Evolutionary conservation across 805 yeast species (phyloP), one percentile per base, ranked within the genome.

Genomic region (Starmerella roubikii): DNA sequence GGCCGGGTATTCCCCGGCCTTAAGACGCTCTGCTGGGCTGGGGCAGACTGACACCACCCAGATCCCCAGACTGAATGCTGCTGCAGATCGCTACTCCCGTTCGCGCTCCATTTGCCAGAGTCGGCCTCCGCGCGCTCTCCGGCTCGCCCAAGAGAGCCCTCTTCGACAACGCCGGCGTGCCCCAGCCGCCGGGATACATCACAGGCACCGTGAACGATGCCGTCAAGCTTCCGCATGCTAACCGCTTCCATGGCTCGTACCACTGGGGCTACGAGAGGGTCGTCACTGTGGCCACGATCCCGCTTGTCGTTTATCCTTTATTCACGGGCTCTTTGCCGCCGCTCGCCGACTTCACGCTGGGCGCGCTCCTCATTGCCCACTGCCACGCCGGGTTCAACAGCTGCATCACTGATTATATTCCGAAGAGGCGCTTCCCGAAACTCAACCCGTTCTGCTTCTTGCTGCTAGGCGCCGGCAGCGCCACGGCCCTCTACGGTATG

Each of bases 161-260:
- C 7, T 49, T 52, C 35, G 55, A 52, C 32, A 47, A 47, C 29
- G 49, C 47, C 40, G 55, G 55, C 37, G 72, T 74, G 43, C 77
- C 78, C 41, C 93, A 82, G 61, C 88, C 93, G 26, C 82, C 96
- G 32, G 97, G 96, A 28, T 69, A 79, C 57, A 77, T 88, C 41
- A 77, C 77, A 34, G 97, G 96, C n/a, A 75, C 86, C 6, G 94
- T 86, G 35, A 91, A 88, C 60, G 97, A 91, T 46, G 85, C 97
- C 13, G 79, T 69, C 53, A 62, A 65, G 25, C 64, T 73, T 13
- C 96, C 96, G 29, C 59, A 66, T 30, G 57, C 76, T 4, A 66
- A 71, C 53, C 72, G 67, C 48, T 54, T 66, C 36, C 86, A 84
- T 54, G 96, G 97, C 34, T 80, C 93, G 19, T 70, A 74, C 58